Conservation (phyloP, 148 eudicot genomes). For the Limonium bicolor region DNA sequence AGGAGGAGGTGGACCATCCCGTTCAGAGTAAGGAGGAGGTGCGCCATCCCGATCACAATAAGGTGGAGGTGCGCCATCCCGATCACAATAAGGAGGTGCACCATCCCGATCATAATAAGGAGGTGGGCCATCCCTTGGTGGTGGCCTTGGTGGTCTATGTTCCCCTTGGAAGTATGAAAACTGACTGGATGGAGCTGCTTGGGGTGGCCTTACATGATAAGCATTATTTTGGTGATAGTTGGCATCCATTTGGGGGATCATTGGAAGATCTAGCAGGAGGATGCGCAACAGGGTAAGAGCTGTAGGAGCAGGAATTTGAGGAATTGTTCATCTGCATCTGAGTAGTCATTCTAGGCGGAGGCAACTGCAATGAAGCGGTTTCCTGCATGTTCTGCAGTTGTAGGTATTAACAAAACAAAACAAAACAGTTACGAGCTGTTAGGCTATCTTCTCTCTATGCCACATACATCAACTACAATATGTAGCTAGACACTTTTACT, state of each 20-base stretch:
- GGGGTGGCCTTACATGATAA: constrained; percentile 64
- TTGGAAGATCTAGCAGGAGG: constrained; percentile 25
- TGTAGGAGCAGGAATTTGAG: constrained; percentile 24
- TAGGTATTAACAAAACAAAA: constrained; percentile 1
- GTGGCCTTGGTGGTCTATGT: constrained; percentile 24
- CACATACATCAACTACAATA: constrained; percentile 1
- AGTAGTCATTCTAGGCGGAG: constrained; percentile 25
- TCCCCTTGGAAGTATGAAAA: constrained; percentile 61
- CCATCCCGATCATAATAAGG: constrained; percentile 20
- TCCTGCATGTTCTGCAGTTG: constrained; percentile 44
- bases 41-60: constrained; percentile 29
- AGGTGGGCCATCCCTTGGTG: constrained; percentile 44
- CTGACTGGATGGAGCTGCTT: constrained; percentile 69
- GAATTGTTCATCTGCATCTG: constrained; percentile 37
- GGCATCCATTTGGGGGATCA: constrained; percentile 21
- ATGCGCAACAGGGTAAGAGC: constrained; percentile 35
- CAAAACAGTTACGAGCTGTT: no score
- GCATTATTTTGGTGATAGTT: constrained; percentile 20
- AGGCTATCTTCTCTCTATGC: no score
- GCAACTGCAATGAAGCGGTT: constrained; percentile 19
- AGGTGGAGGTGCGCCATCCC: constrained; percentile 14
- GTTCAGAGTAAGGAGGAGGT: constrained; percentile 19
- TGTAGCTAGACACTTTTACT: not conserved
- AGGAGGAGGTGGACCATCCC: constrained; percentile 12
- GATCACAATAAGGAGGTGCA: constrained; percentile 22